Evolutionary conservation across 176 grass and related monocot species (phyloP), one percentile per base, ranked within the genome.

Genomic region (Triticum timopheevii): DNA sequence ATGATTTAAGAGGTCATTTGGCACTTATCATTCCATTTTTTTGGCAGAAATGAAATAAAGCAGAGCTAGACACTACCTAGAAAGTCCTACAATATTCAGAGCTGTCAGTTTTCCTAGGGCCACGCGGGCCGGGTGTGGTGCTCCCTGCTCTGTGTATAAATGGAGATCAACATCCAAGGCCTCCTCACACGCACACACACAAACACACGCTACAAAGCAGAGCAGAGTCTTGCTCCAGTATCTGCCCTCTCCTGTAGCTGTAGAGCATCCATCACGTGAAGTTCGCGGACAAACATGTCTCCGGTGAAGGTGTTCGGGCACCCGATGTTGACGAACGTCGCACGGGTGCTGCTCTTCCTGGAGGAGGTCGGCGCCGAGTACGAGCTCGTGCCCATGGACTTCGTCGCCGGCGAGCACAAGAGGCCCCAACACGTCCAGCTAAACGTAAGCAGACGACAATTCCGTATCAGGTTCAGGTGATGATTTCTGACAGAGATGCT

Each of bases 151-250:
- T 38, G 67, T 11, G 67, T 70, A 70, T 70, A 70, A 70, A 70
- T 70, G 19, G 33, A 70, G 67, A 70, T 38, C 67, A 71, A 71
- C 68, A 71, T 71, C 68, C 68, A 71, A 71, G 68, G 35, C 20
- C 3, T 39, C 34, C 35, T n/a, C 68, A 1, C 34, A 70, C 68
- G 40, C 68, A 40, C 68, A 6, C 30, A 68, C 63, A 45, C 9
- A 1, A 8, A 31, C 25, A 65, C 65, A 54, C 10, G 50, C 50
- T 17, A 19, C 19, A 58, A 6, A 69, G 9, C 11, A 28, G 40
- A 69, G 66, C 17, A 69, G 67, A 69, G 67, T 69, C 66, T 69
- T 69, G 66, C 11, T 35, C 65, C 15, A 69, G 66, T 69, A 20
- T 68, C 28, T 42, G 40, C 40, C 44, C 11, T 47, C 44, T 47